A percentile compares a stretch with the other conserved stretches of the same genome.
These are phyloP conservation scores for Jaminaea rosea DNA, from an alignment of 1,284 basidiomycete genomes.

Conservation along the genomic window DNA sequence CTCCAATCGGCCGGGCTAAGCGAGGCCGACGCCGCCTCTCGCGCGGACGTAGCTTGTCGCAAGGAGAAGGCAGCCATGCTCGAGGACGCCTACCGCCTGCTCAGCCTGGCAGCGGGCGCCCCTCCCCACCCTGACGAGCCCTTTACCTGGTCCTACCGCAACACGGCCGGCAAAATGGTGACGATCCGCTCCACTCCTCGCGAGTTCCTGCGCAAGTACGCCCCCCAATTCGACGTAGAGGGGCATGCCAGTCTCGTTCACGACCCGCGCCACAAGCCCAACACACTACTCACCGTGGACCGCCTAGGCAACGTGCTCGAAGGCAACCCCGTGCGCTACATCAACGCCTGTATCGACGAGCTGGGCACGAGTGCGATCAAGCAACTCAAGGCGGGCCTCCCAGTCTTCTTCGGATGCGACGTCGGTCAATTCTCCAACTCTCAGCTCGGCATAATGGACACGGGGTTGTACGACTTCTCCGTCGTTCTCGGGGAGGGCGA, in stretches of 20 bases:
- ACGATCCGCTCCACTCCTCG: slow-evolving; percentile 67
- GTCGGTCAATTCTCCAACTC: slow-evolving; percentile 68
- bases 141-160: slow-evolving; percentile 52
- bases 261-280: slow-evolving; percentile 77
- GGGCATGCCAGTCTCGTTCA: slow-evolving; percentile 86
- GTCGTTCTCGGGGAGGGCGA: slow-evolving; percentile 58
- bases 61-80: slow-evolving; percentile 72
- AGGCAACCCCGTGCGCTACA: slow-evolving; percentile 67
- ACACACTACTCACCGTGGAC: slow-evolving; percentile 81
- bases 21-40: slow-evolving; percentile 15
- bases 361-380: slow-evolving; percentile 61
- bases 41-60: slow-evolving; percentile 36
- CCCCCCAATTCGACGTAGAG: slow-evolving; percentile 52
- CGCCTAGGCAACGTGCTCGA: slow-evolving; percentile 87
- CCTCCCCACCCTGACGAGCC: slow-evolving; percentile 25
- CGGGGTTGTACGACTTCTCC: slow-evolving; percentile 55
- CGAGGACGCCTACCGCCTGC: slow-evolving; percentile 74
- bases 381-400: slow-evolving; percentile 76
- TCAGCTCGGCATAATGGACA: slow-evolving; percentile 64
- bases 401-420: slow-evolving; percentile 88
- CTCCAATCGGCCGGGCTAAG: slow-evolving; percentile 48
- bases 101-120: slow-evolving; percentile 66
- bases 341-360: slow-evolving; percentile 73
- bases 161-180: slow-evolving; percentile 67
- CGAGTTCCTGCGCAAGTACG: slow-evolving; percentile 55